Evolutionary conservation across 768 basidiomycete genomes (phyloP).

Genomic region (Coprinellus micaceus): DNA sequence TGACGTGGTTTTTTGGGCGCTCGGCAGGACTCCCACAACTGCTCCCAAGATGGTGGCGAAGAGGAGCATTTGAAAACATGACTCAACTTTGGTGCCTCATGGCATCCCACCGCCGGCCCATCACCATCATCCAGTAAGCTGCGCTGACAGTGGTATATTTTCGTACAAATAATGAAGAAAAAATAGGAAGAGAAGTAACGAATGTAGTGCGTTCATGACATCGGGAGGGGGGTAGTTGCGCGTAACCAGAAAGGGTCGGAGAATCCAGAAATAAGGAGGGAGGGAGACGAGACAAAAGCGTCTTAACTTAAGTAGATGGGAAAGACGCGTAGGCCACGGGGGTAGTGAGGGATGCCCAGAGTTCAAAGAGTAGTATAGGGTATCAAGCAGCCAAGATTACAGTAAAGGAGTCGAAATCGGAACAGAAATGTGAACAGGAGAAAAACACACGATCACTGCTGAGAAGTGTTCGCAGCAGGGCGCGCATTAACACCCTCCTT

Average conservation of each 20-base stretch:
- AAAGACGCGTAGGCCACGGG: no score
- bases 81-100: background rate
- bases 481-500: slow-evolving; percentile 89
- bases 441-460: slow-evolving; percentile 28
- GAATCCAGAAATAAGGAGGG: background rate
- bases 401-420: background rate
- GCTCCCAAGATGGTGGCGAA: no score
- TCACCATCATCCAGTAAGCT: background rate
- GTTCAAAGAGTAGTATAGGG: background rate
- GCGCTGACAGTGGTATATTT: background rate
- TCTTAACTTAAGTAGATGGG: background rate
- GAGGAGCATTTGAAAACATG: no score
- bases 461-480: slow-evolving; percentile 33
- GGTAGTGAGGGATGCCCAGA: no score
- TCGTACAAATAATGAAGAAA: no score
- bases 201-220: background rate
- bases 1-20: no score
- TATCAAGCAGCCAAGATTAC: slow-evolving; percentile 2
- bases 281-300: background rate
- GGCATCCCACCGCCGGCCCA: no score
- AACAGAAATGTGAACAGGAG: background rate
- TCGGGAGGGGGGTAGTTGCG: no score
- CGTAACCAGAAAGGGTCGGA: no score
- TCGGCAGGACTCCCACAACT: no score
- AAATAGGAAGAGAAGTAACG: background rate